Conservation (phyloP, 2,329 filamentous ascomycete species). For the Scedosporium dehoogii region DNA sequence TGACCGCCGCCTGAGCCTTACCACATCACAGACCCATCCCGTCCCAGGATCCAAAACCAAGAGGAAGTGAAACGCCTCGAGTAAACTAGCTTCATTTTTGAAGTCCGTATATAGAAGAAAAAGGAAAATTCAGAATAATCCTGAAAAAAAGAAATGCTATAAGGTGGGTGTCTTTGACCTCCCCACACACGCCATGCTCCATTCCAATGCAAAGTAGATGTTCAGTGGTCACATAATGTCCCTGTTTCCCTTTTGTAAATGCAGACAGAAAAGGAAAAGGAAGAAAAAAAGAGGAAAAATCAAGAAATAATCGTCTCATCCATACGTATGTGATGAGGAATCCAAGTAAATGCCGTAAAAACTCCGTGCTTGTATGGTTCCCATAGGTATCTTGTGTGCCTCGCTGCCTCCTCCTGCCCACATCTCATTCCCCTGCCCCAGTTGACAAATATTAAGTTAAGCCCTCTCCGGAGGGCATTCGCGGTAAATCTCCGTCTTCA, state of each 20-base stretch:
- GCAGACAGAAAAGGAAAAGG: constrained; percentile 2
- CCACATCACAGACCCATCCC: no score
- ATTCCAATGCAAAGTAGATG: not conserved
- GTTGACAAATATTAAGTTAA: not conserved
- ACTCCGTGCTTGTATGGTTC: not conserved
- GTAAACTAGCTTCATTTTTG: not conserved
- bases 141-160: not conserved
- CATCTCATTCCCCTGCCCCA: not conserved
- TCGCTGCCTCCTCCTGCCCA: not conserved
- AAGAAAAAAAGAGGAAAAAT: constrained; percentile 7
- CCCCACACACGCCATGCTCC: not conserved
- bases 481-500: constrained; percentile 51
- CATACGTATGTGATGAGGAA: not conserved
- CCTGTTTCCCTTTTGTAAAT: not conserved
- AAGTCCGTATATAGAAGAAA: not conserved
- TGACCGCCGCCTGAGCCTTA: no score
- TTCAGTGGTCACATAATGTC: not conserved
- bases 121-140: not conserved
- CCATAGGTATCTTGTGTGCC: not conserved
- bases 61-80: not conserved
- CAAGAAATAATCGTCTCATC: constrained; percentile 1
- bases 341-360: not conserved
- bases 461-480: constrained; percentile 24
- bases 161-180: not conserved
- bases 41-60: not conserved